Evolutionary conservation across 768 basidiomycete genomes (phyloP), one percentile per base, ranked within the genome.

Genomic region (Aureoboletus auriporus): DNA sequence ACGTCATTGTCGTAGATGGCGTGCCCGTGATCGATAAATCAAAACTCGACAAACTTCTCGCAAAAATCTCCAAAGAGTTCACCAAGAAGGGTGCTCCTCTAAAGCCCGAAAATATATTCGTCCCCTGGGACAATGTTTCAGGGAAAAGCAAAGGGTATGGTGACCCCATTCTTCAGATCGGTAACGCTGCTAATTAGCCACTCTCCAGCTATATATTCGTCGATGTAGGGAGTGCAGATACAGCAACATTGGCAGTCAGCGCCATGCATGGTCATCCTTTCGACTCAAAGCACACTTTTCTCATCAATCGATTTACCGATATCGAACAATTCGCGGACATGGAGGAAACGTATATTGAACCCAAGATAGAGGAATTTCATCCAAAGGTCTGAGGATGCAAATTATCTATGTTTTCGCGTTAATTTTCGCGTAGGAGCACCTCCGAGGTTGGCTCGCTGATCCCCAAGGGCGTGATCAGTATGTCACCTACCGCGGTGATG

Each of bases 381-480:
- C 75, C 90, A 33, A 83, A 85, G 71, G 93, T 92, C 54, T 29
- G 47, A 37, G n/a, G 11, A 41, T 39, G 14, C 40, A 46, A 14
- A n/a, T 42, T 27, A 14, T 17, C 13, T 27, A 9, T 14, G 29
- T 37, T 14, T 46, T 33, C 39, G 6, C 50, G 23, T 37, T 61
- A 16, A 64, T 27, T 38, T 20, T 34, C 16, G 26, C 2, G 27
- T 56, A 97, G 93, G 96, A 97, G 66, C 94, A 99, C 71, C 78
- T 97, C 52, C 82, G 91, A 40, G 88, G 90, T 44, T 99, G 95
- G 94, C 78, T 98, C 45, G 90, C 84, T 23, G 96, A 99, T 69
- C 75, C 82, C 20, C 84, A 86, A 67, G 93, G 93, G 31, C 86
- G 95, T 52, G 96, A 99, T 67, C 96, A 99, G 65, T 93, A 93